phyloP scores from a whole-genome alignment of 176 grass and related monocot genomes.

The Tuctoria greenei region DNA sequence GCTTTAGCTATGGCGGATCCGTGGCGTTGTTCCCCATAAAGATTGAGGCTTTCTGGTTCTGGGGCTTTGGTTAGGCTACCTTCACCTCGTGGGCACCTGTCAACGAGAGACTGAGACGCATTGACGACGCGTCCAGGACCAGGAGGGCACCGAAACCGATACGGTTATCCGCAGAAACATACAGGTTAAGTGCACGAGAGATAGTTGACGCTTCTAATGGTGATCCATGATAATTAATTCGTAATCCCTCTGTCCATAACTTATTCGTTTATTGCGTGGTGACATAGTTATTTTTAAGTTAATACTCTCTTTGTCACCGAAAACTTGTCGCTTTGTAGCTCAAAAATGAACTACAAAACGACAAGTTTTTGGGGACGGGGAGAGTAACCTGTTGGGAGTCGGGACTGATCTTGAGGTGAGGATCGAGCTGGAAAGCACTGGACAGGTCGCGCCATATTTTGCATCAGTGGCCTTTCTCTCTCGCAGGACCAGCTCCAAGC shows the following conservation, averaged over 20 bases:
- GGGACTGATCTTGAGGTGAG: constrained; percentile 14
- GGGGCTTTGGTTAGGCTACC: background rate
- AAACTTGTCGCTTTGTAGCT: too few relatives aligned
- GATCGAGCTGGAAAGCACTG: constrained; percentile 37
- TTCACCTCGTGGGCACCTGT: constrained; percentile 6
- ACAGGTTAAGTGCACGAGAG: background rate
- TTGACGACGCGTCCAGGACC: background rate
- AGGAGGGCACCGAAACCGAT: background rate
- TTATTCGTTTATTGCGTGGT: background rate
- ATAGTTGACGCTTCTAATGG: background rate
- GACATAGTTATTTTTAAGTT: background rate
- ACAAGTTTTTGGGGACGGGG: too few relatives aligned
- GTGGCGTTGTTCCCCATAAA: constrained; percentile 40
- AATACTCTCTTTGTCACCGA: too few relatives aligned
- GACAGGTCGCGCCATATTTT: constrained; percentile 36
- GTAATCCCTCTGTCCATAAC: background rate
- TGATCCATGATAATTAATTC: background rate
- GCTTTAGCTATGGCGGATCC: constrained; percentile 37
- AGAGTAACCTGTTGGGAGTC: background rate
- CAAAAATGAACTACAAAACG: too few relatives aligned
- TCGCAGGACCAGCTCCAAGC: constrained; percentile 27
- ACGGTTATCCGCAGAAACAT: background rate
- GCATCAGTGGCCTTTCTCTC: background rate
- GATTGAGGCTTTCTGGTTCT: constrained; percentile 34
- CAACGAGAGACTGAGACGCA: background rate